Base-by-base conservation (phyloP, 768 basidiomycete species). In the Lactifluus echinatus region DNA sequence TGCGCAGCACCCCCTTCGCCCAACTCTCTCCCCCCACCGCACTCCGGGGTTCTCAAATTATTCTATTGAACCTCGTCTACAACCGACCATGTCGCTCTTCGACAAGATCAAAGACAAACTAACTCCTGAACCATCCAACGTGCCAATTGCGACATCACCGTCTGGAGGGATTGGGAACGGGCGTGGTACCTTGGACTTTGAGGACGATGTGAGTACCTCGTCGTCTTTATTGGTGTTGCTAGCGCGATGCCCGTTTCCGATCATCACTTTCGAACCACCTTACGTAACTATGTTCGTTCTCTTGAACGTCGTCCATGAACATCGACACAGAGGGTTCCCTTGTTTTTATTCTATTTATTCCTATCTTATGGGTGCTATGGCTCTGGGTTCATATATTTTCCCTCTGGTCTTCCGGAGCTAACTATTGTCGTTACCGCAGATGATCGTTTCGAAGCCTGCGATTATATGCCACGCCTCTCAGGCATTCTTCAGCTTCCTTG, bases 401-500 rank as follows among this genome's bases (percentile, higher is more conserved):
- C 44, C 42, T 49, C 49, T 40, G 61, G 40, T 46, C 0, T 64
- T 33, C 50, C 10, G 48, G 37, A 51, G 4, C 63, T 65, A 57
- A 68, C 67, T 49, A 62, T 64, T 59, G 44, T 45, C 56, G 57
- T 37, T 47, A 37, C 63, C 63, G 19, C 63, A 92, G 90, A 89
- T 91, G 87, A 91, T 92, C 64, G 82, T 92, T 45, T 85, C 88
- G 23, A 91, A 90, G 74, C 84, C 87, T 7, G 76, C 83, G 59
- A 87, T 92, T 67, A 76, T 90, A 54, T 83, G 84, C 67, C 83
- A 88, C 68, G 69, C 80, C 29, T 83, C 80, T 2, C 88, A 95
- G 74, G 79, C 83, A 53, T 93, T 97, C 77, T 93, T 95, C 82
- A 85, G 87, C 69, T 96, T 97, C 67, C 78, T 97, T 45, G 82